Evolutionary conservation across 306 rosid genomes (phyloP).

Genomic region (Rosa lucieae): DNA sequence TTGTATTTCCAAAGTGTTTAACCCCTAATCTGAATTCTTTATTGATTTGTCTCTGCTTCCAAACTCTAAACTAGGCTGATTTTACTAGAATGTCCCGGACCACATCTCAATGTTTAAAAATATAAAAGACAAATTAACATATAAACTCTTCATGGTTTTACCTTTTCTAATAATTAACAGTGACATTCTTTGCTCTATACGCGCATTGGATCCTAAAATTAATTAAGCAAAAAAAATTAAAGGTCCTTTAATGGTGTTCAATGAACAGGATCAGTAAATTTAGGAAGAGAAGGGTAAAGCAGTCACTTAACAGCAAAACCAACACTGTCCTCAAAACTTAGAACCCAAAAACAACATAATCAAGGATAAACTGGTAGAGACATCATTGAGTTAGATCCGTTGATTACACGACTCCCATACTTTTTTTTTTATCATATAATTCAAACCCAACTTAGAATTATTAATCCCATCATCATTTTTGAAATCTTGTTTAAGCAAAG

Average conservation of each 20-base stretch:
- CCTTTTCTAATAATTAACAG: background rate
- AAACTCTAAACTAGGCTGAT: background rate
- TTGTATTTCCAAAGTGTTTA: background rate
- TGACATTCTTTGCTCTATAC: background rate
- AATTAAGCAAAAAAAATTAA: background rate
- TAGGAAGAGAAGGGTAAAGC: slow-evolving; percentile 8
- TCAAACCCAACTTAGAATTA: slow-evolving; percentile 7
- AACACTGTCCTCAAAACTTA: background rate
- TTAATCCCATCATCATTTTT: slow-evolving; percentile 20
- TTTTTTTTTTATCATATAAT: slow-evolving; percentile 26
- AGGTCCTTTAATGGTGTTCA: background rate
- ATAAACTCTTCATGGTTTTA: slow-evolving; percentile 11
- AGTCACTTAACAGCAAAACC: slow-evolving; percentile 5
- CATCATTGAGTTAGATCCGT: slow-evolving; percentile 39
- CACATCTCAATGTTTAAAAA: background rate
- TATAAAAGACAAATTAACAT: background rate
- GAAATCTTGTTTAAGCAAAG: slow-evolving; percentile 27
- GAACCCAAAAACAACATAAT: slow-evolving; percentile 5
- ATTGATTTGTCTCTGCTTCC: background rate
- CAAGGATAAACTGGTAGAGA: slow-evolving; percentile 27
- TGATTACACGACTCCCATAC: slow-evolving; percentile 39
- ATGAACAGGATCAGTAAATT: background rate
- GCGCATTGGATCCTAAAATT: background rate
- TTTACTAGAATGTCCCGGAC: background rate
- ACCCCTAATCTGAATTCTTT: background rate